Conservation (phyloP, 2,329 filamentous ascomycete genomes). For the Sporothrix pseudoabietina region DNA sequence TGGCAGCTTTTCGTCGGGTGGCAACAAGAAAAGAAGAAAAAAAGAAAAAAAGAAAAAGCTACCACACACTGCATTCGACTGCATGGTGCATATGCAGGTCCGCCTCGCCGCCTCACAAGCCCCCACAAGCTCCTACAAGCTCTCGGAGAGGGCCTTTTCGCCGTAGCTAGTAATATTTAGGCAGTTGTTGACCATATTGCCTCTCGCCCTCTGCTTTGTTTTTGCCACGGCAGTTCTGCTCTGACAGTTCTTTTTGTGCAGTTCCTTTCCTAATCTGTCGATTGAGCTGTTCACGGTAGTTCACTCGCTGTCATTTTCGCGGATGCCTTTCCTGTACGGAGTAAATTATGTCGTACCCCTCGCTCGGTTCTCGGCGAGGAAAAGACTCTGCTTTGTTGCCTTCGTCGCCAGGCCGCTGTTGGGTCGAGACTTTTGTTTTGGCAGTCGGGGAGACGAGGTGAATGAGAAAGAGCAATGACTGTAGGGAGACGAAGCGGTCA, state of each 20-base stretch:
- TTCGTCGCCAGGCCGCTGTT: not conserved
- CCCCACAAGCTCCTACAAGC: not conserved
- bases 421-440: not conserved
- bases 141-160: constrained; percentile 1
- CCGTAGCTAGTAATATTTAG: no score
- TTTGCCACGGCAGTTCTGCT: not conserved
- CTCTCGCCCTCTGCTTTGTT: constrained; percentile 7
- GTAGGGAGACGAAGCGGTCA: not conserved
- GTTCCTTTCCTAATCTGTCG: not conserved
- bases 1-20: not conserved
- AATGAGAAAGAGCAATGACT: not conserved
- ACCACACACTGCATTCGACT: not conserved
- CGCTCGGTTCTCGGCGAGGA: not conserved
- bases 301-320: not conserved
- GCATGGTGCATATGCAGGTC: constrained; percentile 21
- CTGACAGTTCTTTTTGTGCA: not conserved
- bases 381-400: not conserved
- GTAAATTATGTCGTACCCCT: not conserved
- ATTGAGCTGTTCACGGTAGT: not conserved
- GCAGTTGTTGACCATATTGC: not conserved
- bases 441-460: not conserved
- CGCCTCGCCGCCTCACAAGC: not conserved
- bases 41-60: not conserved
- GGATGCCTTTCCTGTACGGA: not conserved
- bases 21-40: not conserved